phyloP scores from a whole-genome alignment of 345 rosid genomes.

The Boechera divaricarpa region DNA sequence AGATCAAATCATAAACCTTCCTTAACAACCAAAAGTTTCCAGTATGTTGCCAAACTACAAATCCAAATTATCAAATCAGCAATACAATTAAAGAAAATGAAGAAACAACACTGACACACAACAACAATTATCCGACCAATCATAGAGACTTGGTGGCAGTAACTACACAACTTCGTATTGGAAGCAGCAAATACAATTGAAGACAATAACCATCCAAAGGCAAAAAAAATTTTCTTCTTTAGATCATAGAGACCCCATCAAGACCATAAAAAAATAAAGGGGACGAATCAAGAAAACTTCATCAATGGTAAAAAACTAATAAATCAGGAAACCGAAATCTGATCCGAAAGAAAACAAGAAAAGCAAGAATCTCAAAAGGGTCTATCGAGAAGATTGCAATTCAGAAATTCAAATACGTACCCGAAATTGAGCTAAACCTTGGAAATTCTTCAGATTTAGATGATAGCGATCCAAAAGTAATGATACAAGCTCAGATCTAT shows the following conservation, averaged over 20 bases:
- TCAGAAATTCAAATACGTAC: not conserved
- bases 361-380: conserved; percentile 2
- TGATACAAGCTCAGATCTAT: conserved; percentile 27
- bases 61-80: conserved; percentile 32
- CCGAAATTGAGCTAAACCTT: conserved; percentile 15
- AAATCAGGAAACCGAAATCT: not conserved
- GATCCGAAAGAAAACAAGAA: not conserved
- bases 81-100: not conserved
- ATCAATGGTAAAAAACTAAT: not conserved
- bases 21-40: conserved; percentile 9
- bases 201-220: conserved; percentile 3
- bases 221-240: not conserved
- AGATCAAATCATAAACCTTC: conserved; percentile 33
- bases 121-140: conserved; percentile 4
- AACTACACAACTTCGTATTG: conserved; percentile 3
- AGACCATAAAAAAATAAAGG: not conserved
- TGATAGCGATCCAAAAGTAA: conserved; percentile 11
- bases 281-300: not conserved
- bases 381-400: not conserved
- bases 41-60: conserved; percentile 33
- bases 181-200: not conserved
- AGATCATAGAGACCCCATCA: conserved; percentile 9
- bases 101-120: not conserved
- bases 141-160: not conserved
- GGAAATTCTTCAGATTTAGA: conserved; percentile 30